Percentiles rank a stretch among this genome's conserved stretches.
Evolutionary conservation across 2,329 filamentous ascomycete species (phyloP).

Genomic region (Apiospora pterosperma): DNA sequence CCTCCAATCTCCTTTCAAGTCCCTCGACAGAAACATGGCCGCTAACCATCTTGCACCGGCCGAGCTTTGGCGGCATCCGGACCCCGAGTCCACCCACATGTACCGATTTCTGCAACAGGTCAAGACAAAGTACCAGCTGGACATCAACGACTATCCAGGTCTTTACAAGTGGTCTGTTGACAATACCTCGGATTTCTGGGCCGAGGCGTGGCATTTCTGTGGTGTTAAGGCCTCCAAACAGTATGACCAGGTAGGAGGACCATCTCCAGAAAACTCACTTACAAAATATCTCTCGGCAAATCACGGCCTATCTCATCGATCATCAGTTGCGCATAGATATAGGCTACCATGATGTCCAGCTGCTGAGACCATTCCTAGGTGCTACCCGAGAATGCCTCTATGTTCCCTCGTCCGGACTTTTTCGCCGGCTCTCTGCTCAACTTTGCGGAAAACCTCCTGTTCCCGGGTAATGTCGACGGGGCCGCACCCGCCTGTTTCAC

Average conservation of each 20-base stretch:
- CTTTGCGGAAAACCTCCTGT: conserved; percentile 93
- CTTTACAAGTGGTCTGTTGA: conserved; percentile 84
- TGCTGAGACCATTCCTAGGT: conserved; percentile 46
- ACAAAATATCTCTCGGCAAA: neutral
- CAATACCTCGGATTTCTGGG: conserved; percentile 76
- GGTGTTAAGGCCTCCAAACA: conserved; percentile 66
- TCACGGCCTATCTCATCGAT: neutral
- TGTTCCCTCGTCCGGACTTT: conserved; percentile 87
- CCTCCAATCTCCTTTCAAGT: neutral
- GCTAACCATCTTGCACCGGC: conserved; percentile 18
- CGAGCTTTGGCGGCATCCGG: conserved; percentile 69
- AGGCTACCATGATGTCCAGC: neutral
- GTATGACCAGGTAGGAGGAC: conserved; percentile 53
- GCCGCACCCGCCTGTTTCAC: conserved; percentile 70
- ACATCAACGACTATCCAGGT: conserved; percentile 65
- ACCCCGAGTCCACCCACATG: conserved; percentile 67
- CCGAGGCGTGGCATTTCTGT: conserved; percentile 78
- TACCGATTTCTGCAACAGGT: conserved; percentile 67
- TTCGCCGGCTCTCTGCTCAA: conserved; percentile 79
- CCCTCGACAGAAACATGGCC: conserved; percentile 16
- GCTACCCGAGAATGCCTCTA: conserved; percentile 60
- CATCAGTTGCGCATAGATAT: no score
- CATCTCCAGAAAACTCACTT: conserved; percentile 12
- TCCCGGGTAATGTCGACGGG: conserved; percentile 58
- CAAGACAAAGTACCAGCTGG: conserved; percentile 62